Base-by-base conservation (phyloP, 2,329 filamentous ascomycete genomes). In the Fusarium torreyae region DNA sequence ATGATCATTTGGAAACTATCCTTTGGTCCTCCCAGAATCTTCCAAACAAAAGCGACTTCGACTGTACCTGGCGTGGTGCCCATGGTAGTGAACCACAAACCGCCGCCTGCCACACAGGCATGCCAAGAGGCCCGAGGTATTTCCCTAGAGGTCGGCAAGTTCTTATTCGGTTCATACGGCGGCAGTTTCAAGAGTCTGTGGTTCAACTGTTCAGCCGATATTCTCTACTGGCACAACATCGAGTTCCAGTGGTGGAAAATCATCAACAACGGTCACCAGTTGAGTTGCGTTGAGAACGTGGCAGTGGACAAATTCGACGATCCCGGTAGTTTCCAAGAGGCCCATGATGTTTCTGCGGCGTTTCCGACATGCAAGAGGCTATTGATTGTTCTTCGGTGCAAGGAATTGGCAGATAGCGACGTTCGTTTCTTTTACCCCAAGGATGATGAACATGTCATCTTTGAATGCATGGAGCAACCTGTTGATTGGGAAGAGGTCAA, bases 21-120 rank as follows among this genome's bases (percentile, higher is more conserved):
- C 2, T 51, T 58, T 18, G 53, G 59, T 10, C 22, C 28, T 14
- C 40, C 40, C 14, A 52, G 54, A 45, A 34, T 63, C 13, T 63
- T 63, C 40, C 38, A 38, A 14, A 52, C 28, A 10, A 44, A 31
- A 31, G 17, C 13, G 3, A 11, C 9, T 13, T 46, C 45, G 4
- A 7, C 24, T 5, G 9, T 28, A 5, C 7, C 40, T 33, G 36
- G 28, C 6, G 15, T 36, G 13, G 17, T 63, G 10, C 48, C 59
- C 15, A 53, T 63, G 54, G 42, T 42, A 3, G 28, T 53, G 11
- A 39, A 48, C 17, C 59, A 63, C 42, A 58, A 63, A 17, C 59
- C 59, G 13, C 59, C 59, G 3, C 34, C 54, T 14, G 50, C 59
- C 13, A 58, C 11, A 6, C 48, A 58, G 24, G 9, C 59, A 5